Evolutionary conservation across 2,329 filamentous ascomycete species (phyloP), one percentile per base, ranked within the genome.

Genomic region (Hypocreales sp.): DNA sequence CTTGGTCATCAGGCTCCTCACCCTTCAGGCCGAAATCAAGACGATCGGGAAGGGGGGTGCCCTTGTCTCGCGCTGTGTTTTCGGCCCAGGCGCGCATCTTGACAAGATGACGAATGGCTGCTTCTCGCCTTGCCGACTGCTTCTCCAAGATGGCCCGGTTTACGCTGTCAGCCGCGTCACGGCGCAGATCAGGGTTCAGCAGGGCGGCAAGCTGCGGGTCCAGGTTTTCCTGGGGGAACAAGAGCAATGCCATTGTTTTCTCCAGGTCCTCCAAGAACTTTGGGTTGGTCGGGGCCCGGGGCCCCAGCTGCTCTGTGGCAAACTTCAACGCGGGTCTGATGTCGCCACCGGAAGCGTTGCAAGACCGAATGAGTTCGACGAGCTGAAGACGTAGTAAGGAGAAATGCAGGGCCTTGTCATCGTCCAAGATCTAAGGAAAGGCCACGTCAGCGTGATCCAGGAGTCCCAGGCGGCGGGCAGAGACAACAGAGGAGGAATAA

Each of bases 341-440:
- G 40, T 93, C 81, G 17, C 72, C 71, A 29, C 71, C 64, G 21
- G 62, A 61, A 8, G 67, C 60, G 30, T 72, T 81, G 52, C 79
- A 84, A 22, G 61, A 61, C 19, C 84, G 75, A 41, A 98, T 98
- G 28, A 95, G 65, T 56, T 98, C 90, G 30, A 98, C 80, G 5
- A 98, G 67, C 50, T 98, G 90, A 21, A 98, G 66, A 20, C 87
- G 78, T 25, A 98, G 63, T 5, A 98, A 63, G 2, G 82, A 73
- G 52, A 98, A 98, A 50, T 95, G 86, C 24, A 98, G 61, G 3
- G 77, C 67, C 2, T 79, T 72, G 44, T 95, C 72, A 34, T 67
- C 68, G 47, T 98, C 90, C 34, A 98, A 58, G 16, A 98, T 82
- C 90, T 98, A 40, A n/a, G n/a, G n/a, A n/a, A n/a, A n/a, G n/a